phyloP scores from a whole-genome alignment of 2,329 filamentous ascomycete species.

The Arthrobotrys conoides region DNA sequence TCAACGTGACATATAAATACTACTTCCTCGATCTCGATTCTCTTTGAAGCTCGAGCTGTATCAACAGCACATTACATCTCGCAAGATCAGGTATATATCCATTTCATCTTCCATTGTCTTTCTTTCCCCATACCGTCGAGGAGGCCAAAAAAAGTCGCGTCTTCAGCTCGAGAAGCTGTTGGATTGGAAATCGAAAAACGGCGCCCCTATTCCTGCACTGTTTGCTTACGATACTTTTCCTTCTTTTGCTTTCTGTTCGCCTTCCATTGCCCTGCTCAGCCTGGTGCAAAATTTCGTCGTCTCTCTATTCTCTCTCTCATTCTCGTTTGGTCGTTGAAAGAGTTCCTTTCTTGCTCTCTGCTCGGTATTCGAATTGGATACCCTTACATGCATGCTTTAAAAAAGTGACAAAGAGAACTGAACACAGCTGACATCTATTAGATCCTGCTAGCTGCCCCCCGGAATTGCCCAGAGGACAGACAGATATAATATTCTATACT shows the following conservation, averaged over 20 bases:
- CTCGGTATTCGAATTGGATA: background rate
- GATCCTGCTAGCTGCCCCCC: background rate
- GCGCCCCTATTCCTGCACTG: conserved; percentile 57
- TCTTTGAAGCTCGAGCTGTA: conserved; percentile 40
- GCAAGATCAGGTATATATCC: conserved; percentile 21
- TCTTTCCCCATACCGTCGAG: background rate
- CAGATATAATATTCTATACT: background rate
- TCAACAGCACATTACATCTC: conserved; percentile 3
- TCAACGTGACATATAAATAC: conserved; percentile 28
- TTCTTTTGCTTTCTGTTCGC: conserved; percentile 42
- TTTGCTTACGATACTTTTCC: conserved; percentile 54
- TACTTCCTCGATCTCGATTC: background rate
- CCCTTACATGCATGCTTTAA: conserved; percentile 27
- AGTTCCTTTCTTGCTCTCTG: background rate
- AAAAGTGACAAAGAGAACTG: background rate
- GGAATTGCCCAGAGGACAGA: conserved; percentile 6
- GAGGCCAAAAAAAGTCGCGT: conserved; percentile 2
- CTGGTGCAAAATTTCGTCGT: conserved; percentile 24
- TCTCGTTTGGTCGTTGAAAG: background rate
- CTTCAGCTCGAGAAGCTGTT: conserved; percentile 9
- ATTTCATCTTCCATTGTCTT: background rate
- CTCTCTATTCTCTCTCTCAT: background rate
- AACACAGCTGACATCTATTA: background rate
- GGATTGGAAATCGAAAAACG: conserved; percentile 38
- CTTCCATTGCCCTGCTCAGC: conserved; percentile 38